phyloP scores from a whole-genome alignment of 352 stramenopile species.

The Phytophthora boehmeriae region DNA sequence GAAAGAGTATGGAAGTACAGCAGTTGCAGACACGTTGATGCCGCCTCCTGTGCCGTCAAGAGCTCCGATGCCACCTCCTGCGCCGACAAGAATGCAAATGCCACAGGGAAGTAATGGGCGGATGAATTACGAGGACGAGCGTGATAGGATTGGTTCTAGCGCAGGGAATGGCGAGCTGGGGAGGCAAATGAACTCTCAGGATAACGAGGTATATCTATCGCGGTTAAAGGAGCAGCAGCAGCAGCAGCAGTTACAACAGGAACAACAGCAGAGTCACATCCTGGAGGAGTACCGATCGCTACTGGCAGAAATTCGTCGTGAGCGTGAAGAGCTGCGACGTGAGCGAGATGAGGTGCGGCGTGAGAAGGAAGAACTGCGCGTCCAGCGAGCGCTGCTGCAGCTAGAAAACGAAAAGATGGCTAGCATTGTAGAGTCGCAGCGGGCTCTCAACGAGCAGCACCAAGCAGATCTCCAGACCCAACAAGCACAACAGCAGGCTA shows the following conservation, averaged over 20 bases:
- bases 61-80: slow-evolving; percentile 31
- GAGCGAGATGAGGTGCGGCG: slow-evolving; percentile 70
- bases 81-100: slow-evolving; percentile 25
- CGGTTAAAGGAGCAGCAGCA: slow-evolving; percentile 30
- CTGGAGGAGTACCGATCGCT: slow-evolving; percentile 73
- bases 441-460: slow-evolving; percentile 63
- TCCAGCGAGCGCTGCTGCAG: slow-evolving; percentile 67
- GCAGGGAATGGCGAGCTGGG: slow-evolving; percentile 1
- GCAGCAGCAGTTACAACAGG: slow-evolving; percentile 29
- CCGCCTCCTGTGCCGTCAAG: slow-evolving; percentile 31
- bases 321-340: slow-evolving; percentile 72
- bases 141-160: slow-evolving; percentile 16
- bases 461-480: slow-evolving; percentile 51
- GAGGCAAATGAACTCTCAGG: slow-evolving; percentile 12
- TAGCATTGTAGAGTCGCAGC: slow-evolving; percentile 63
- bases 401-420: slow-evolving; percentile 82
- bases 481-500: slow-evolving; percentile 29
- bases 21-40: slow-evolving; percentile 13
- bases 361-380: slow-evolving; percentile 77
- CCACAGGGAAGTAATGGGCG: slow-evolving; percentile 9
- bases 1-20: slow-evolving; percentile 13
- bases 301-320: slow-evolving; percentile 67
- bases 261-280: slow-evolving; percentile 36
- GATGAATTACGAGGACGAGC: slow-evolving; percentile 13
- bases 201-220: slow-evolving; percentile 21